Conservation (phyloP, 2,329 filamentous ascomycete genomes). For the Pseudopithomyces maydicus region DNA sequence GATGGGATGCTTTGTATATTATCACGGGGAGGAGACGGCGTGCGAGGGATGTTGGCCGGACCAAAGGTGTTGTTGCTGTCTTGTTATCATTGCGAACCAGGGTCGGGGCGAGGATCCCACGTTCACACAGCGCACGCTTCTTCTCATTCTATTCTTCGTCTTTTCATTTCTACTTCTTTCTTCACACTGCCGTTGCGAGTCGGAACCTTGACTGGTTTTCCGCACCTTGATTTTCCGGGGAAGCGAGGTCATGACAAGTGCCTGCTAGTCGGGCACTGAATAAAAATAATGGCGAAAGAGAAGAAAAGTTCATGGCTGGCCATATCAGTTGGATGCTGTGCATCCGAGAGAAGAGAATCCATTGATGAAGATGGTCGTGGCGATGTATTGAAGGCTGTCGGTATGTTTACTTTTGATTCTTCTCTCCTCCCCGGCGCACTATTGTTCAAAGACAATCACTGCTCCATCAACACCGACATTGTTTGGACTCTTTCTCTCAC, state of each 20-base stretch:
- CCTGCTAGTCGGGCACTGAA: conserved; percentile 27
- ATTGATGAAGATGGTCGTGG: conserved; percentile 29
- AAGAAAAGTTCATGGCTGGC: conserved; percentile 39
- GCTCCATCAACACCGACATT: neutral
- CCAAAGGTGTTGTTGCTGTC: conserved; percentile 12
- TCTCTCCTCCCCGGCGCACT: neutral
- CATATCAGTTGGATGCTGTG: conserved; percentile 46
- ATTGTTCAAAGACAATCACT: neutral
- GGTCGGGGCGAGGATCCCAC: neutral
- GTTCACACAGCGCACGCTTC: conserved; percentile 3
- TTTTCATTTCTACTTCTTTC: neutral
- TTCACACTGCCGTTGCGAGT: conserved; percentile 1
- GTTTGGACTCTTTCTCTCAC: neutral
- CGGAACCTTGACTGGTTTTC: conserved; percentile 4
- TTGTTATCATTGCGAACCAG: conserved; percentile 2
- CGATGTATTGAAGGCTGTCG: conserved; percentile 21
- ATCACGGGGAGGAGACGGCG: conserved; percentile 1
- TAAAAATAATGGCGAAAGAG: conserved; percentile 19
- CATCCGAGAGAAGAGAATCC: conserved; percentile 31
- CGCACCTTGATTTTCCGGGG: neutral
- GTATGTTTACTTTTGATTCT: conserved; percentile 30
- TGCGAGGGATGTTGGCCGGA: conserved; percentile 12
- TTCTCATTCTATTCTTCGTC: conserved; percentile 18
- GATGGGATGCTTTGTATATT: conserved; percentile 5
- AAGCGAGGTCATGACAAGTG: conserved; percentile 12